Evolutionary conservation across 495 filamentous ascomycete genomes (phyloP), one percentile per base, ranked within the genome.

Genomic region (Xylaria grammica): DNA sequence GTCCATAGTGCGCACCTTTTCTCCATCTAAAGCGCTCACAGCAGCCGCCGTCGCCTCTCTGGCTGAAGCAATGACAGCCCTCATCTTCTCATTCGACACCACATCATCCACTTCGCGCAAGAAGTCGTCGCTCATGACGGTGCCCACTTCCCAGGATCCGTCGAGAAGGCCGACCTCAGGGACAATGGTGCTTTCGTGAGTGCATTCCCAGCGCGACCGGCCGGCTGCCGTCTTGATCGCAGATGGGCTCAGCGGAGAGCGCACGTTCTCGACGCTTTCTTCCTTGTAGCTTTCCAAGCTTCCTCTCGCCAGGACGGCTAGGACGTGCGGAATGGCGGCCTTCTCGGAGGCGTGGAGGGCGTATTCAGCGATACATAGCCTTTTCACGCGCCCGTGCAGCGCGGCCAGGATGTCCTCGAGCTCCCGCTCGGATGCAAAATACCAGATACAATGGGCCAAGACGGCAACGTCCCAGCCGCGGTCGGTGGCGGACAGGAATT

Each of bases 361-460:
- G 63, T 74, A 80, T 68, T 82, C 80, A 29, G 77, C 79, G 24
- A 82, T 50, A 27, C 72, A 75, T 17, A 81, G 72, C 15, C 71
- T 69, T 42, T 61, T 40, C 2, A 70, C 73, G 30, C 69, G 61
- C n/a, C 75, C 40, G 15, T 17, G 70, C 42, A 81, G 67, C 48
- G 73, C 75, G 0, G 34, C 13, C 20, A 82, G 75, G 20, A 79
- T 76, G 4, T 53, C 51, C 9, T 61, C 48, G 29, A 83, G 73
- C 20, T 69, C 59, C 0, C 29, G 38, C 0, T 67, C 63, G 10
- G 73, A 74, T 29, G 71, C 45, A 63, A 86, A 85, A 65, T 85
- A 85, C 76, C 78, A 85, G 60, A 82, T 74, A 65, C 70, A 77
- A 69, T 86, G 84, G 57, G 70, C 73, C 42, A 86, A 75, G 20